Evolutionary conservation across 805 yeast species (phyloP).

Genomic region (Diddensiella santjacobensis): DNA sequence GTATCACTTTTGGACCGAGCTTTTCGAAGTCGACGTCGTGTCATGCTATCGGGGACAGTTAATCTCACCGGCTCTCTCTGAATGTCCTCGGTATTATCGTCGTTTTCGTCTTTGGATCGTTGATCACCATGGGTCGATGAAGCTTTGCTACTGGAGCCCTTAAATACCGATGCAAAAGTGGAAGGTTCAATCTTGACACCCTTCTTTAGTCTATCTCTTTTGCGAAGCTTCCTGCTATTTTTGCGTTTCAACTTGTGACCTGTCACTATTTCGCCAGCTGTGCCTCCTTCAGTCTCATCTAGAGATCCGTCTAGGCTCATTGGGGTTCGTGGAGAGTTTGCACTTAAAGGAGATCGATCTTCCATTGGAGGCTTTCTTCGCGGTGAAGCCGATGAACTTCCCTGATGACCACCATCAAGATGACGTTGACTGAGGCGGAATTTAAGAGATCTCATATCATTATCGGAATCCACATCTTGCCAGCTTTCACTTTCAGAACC

Average conservation of each 20-base stretch:
- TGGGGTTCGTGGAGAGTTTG: too few relatives aligned
- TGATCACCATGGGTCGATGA: not conserved
- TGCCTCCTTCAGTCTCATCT: not conserved
- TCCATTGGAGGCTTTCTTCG: not conserved
- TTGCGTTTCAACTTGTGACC: not conserved
- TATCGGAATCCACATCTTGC: slow-evolving; percentile 7
- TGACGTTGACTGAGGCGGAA: not conserved
- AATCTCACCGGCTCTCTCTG: not conserved
- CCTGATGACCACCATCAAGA: not conserved
- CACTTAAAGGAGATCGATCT: not conserved
- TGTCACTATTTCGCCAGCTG: not conserved
- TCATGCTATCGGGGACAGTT: not conserved
- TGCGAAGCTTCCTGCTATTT: not conserved
- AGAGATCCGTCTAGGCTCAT: too few relatives aligned
- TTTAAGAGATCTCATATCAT: not conserved
- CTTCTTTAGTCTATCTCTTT: not conserved
- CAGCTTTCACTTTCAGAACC: slow-evolving; percentile 8
- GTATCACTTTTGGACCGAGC: slow-evolving; percentile 22
- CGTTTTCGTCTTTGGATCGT: not conserved
- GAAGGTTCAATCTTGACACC: not conserved
- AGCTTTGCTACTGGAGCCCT: not conserved
- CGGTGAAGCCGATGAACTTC: not conserved
- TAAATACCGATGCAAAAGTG: not conserved
- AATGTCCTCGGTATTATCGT: not conserved
- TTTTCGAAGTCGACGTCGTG: slow-evolving; percentile 15